Evolutionary conservation across 305 asterid species (phyloP).

Genomic region (Fraxinus ornus): DNA sequence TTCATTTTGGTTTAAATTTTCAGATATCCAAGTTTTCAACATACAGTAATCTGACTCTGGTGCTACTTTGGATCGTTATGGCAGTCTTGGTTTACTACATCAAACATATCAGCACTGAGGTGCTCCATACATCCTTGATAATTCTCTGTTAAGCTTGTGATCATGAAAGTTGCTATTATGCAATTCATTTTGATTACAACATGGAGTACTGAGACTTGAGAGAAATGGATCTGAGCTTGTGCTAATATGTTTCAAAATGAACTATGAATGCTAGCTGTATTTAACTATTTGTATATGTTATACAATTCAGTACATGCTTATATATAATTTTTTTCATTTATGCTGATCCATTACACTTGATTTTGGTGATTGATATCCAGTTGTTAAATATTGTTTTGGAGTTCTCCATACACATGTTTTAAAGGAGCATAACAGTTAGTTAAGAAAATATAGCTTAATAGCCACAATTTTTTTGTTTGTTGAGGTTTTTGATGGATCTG

Average conservation of each 20-base stretch:
- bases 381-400: constrained; percentile 4
- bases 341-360: not conserved
- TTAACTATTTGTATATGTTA: not conserved
- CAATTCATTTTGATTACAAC: not conserved
- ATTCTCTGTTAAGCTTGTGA: constrained; percentile 7
- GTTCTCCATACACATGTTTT: constrained; percentile 4
- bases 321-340: not conserved
- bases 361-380: not conserved
- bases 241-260: not conserved
- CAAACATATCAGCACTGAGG: constrained; percentile 82
- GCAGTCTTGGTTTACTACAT: constrained; percentile 65
- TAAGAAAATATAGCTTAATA: constrained; percentile 16
- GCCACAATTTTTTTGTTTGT: not conserved
- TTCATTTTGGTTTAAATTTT: constrained; percentile 23
- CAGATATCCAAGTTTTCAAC: constrained; percentile 98
- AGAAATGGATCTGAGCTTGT: not conserved
- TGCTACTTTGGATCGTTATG: constrained; percentile 81
- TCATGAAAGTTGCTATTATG: not conserved
- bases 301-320: not conserved
- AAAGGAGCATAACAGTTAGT: not conserved
- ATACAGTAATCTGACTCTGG: constrained; percentile 81
- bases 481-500: constrained; percentile 1
- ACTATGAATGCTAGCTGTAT: not conserved
- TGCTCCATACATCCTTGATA: constrained; percentile 28
- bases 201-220: not conserved